Percentiles rank a stretch among this genome's conserved stretches.
Evolutionary conservation across 352 stramenopile genomes (phyloP).

Genomic region (Pythium oligandrum): DNA sequence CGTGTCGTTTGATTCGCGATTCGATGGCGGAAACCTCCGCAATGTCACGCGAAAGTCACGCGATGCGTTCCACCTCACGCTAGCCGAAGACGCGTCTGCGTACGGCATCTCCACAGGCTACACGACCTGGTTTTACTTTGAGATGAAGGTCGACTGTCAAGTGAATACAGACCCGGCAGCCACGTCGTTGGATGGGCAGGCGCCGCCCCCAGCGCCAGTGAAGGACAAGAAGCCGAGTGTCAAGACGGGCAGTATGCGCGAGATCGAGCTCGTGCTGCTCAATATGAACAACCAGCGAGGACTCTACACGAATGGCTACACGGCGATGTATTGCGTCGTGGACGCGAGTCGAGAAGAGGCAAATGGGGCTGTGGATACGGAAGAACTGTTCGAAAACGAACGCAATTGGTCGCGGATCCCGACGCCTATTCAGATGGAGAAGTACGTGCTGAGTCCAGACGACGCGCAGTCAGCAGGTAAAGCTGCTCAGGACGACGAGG

Average conservation of each 20-base stretch:
- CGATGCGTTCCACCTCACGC: slow-evolving; percentile 26
- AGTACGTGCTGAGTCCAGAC: slow-evolving; percentile 17
- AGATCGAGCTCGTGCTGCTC: slow-evolving; percentile 21
- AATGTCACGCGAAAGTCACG: slow-evolving; percentile 9
- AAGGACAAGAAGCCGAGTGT: no score
- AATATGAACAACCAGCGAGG: slow-evolving; percentile 45
- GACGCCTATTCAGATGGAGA: slow-evolving; percentile 34
- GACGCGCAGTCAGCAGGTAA: neutral
- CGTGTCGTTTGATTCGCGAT: slow-evolving; percentile 30
- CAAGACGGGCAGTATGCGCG: slow-evolving; percentile 4
- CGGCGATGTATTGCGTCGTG: slow-evolving; percentile 23
- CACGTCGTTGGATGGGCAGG: neutral
- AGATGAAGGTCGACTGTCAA: slow-evolving; percentile 10
- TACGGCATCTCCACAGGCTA: slow-evolving; percentile 38
- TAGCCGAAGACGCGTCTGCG: slow-evolving; percentile 34
- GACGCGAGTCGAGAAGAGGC: slow-evolving; percentile 13
- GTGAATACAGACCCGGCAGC: neutral
- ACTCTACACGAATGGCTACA: slow-evolving; percentile 32
- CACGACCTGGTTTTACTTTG: slow-evolving; percentile 48
- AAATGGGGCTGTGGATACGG: slow-evolving; percentile 4
- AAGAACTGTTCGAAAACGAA: slow-evolving; percentile 23
- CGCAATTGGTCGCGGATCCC: slow-evolving; percentile 33
- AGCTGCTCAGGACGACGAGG: neutral
- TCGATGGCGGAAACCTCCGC: slow-evolving; percentile 33
- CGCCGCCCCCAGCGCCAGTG: no score